These are phyloP conservation scores for Conringia planisiliqua DNA, from an alignment of 345 rosid species.

Conservation along the genomic window DNA sequence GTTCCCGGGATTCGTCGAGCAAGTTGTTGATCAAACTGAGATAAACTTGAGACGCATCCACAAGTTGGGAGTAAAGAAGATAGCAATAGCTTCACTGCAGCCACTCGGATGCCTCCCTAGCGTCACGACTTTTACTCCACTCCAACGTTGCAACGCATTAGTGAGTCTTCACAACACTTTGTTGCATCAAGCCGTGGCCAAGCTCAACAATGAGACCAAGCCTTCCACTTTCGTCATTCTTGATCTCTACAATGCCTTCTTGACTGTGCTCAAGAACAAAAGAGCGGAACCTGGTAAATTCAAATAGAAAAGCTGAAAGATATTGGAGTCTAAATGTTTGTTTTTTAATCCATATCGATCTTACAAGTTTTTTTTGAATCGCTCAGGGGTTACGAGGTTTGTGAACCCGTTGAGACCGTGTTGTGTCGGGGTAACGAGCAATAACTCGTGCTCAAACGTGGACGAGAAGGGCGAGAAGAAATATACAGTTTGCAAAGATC, in stretches of 20 bases:
- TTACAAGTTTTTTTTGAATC: background rate
- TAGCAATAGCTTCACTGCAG: constrained; percentile 43
- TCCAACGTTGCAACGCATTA: constrained; percentile 46
- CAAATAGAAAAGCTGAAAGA: background rate
- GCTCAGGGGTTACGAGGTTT: constrained; percentile 38
- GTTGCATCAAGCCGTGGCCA: constrained; percentile 45
- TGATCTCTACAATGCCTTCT: constrained; percentile 60
- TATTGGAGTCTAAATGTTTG: background rate
- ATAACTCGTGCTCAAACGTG: constrained; percentile 41
- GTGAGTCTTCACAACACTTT: constrained; percentile 48
- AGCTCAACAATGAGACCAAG: constrained; percentile 40
- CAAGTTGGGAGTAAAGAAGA: constrained; percentile 54
- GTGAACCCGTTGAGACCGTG: constrained; percentile 60
- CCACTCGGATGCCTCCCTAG: constrained; percentile 84
- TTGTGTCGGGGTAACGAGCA: constrained; percentile 37
- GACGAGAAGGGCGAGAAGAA: constrained; percentile 38
- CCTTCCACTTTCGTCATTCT: constrained; percentile 40
- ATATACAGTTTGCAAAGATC: constrained; percentile 44
- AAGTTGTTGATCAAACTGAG: constrained; percentile 53
- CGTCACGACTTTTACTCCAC: constrained; percentile 32
- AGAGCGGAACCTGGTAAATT: constrained; percentile 21
- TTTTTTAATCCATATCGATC: background rate
- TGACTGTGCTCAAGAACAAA: constrained; percentile 41
- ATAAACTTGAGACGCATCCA: constrained; percentile 49
- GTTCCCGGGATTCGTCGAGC: constrained; percentile 30